Evolutionary conservation across 208 protist species (phyloP), one percentile per base, ranked within the genome.

Genomic region (Crithidia fasciculata): DNA sequence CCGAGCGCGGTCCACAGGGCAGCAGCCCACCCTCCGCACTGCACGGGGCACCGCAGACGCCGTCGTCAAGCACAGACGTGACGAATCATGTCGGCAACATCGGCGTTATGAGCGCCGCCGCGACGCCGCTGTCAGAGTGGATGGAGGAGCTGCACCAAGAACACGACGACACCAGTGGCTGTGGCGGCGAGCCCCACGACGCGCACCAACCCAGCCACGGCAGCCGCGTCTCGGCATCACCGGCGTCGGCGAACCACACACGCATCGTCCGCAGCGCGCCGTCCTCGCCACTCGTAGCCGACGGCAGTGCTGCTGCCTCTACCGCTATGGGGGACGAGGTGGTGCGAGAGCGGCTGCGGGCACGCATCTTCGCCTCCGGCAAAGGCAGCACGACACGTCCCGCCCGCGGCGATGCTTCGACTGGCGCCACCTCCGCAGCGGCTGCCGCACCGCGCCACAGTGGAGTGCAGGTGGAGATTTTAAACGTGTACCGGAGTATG

Each of bases 391-490:
- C 16, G 49, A 40, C 47, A 37, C 56, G n/a, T 16, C 10, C 37
- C 8, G 9, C 36, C 0, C 16, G 16, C 0, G 8, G 15, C 49
- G 3, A 15, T 53, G 8, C 52, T 28, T 8, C 37, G 4, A 8
- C 15, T 45, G 56, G 8, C 15, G 9, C 45, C 49, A 4, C 50
- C 49, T 0, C 28, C 28, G 28, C 28, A 28, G 28, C 28, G 28
- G 28, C 28, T 45, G 63, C 59, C 18, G 62, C 16, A 7, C 71
- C 53, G 15, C 76, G 87, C 50, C 78, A 89, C 81, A 96, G 92
- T 74, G 92, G 92, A 0, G 82, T 96, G 45, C 92, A 96, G 73
- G 6, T 79, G 19, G 88, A 96, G 60, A 85, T 96, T 28, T 75
- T 96, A 12, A 36, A 43, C 10, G 69, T 93, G 41, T 96, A 94